phyloP scores from a whole-genome alignment of 208 protist species.

The Leishmania aethiopica region DNA sequence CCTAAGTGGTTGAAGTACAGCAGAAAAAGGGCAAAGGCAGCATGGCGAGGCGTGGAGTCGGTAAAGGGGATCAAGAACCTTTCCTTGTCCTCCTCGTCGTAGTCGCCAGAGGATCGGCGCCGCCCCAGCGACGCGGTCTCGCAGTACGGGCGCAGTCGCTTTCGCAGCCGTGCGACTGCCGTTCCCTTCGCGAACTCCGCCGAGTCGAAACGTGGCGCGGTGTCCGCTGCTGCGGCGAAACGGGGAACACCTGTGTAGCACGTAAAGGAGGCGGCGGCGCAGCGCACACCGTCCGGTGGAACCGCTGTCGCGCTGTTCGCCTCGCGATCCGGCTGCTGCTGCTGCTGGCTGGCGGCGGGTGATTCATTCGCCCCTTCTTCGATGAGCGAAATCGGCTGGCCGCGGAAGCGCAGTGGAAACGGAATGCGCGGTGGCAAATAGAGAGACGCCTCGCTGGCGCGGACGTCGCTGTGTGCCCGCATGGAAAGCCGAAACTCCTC shows the following conservation, averaged over 20 bases:
- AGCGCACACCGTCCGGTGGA: conserved; percentile 9
- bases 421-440: conserved; percentile 34
- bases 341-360: background rate
- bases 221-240: background rate
- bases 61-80: conserved; percentile 8
- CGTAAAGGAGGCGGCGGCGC: conserved; percentile 24
- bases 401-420: conserved; percentile 43
- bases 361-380: background rate
- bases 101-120: background rate
- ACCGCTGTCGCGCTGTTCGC: background rate
- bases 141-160: conserved; percentile 19
- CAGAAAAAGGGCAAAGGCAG: conserved; percentile 22
- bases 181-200: background rate
- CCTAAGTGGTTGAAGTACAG: conserved; percentile 36
- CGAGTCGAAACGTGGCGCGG: background rate
- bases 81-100: conserved; percentile 8
- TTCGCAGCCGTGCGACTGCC: conserved; percentile 10
- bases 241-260: conserved; percentile 31
- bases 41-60: conserved; percentile 7
- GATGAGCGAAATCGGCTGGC: conserved; percentile 8
- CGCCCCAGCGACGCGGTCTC: background rate
- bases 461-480: background rate
- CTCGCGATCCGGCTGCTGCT: conserved; percentile 2
- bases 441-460: background rate
- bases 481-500: conserved; percentile 4